Base-by-base conservation (phyloP, 169 alveolate species). In the Gregarina niphandrodes region DNA sequence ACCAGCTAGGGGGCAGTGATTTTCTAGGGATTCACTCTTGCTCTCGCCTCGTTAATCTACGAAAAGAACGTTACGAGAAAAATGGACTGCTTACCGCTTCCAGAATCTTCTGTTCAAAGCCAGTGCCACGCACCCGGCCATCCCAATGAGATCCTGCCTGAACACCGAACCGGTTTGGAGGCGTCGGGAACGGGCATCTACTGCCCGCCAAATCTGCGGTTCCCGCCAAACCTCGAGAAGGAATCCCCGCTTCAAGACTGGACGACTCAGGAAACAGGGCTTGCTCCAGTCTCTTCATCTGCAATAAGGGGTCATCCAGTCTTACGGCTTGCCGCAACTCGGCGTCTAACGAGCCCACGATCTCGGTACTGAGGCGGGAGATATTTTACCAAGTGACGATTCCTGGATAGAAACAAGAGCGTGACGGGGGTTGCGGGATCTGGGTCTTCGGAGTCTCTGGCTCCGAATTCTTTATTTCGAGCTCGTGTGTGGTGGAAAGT, bases 71-170 rank as follows among this genome's bases (percentile, higher is more conserved):
- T n/a, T n/a, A n/a, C n/a, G n/a, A n/a, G n/a, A n/a, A n/a, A n/a
- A n/a, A n/a, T n/a, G n/a, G n/a, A n/a, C n/a, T n/a, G n/a, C n/a
- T n/a, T n/a, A n/a, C n/a, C n/a, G n/a, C n/a, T n/a, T n/a, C n/a
- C n/a, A n/a, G n/a, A n/a, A n/a, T n/a, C n/a, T 54, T 58, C 20
- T 47, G 61, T 52, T 79, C 91, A 56, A 49, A 75, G 4, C 80
- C 82, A 60, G 72, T 79, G 29, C 75, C 63, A 30, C 91, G 61
- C 36, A 75, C 82, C 16, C 70, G 71, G 16, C 91, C 91, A 55
- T 79, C 90, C 86, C 90, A 79, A 36, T 70, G 53, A 43, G 61
- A 62, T 21, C 91, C 91, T 13, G 91, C 79, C 16, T 42, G 40
- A 24, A 79, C 75, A 38, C 61, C 65, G 52, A 73, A 75, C 39